Evolutionary conservation across 2,329 filamentous ascomycete genomes (phyloP).

Genomic region (Cladosporium sp.): DNA sequence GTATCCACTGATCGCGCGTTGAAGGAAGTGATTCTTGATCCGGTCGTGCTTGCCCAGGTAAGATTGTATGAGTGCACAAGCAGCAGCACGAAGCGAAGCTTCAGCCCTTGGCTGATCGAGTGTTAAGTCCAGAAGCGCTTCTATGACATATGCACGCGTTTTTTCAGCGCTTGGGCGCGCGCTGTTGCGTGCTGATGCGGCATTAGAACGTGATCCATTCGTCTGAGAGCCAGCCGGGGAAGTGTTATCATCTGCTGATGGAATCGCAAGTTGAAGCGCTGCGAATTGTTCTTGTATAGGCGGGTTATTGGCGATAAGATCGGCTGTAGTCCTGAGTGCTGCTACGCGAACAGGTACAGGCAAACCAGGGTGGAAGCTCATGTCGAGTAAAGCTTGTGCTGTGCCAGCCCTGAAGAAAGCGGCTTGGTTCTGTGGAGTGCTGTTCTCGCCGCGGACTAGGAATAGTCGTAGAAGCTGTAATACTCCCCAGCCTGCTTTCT

Average conservation of each 20-base stretch:
- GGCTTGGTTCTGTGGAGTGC: conserved; percentile 76
- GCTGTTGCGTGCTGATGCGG: conserved; percentile 22
- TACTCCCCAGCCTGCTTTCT: conserved; percentile 88
- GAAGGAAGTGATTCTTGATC: conserved; percentile 80
- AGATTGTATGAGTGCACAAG: conserved; percentile 85
- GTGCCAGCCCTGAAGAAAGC: conserved; percentile 82
- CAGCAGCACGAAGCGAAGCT: conserved; percentile 78
- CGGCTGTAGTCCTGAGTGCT: conserved; percentile 80
- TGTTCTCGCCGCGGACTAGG: conserved; percentile 71
- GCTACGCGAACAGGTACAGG: conserved; percentile 77
- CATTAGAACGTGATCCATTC: conserved; percentile 25
- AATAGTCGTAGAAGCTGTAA: conserved; percentile 84
- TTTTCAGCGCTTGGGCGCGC: conserved; percentile 32
- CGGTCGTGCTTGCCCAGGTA: conserved; percentile 81
- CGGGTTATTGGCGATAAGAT: conserved; percentile 78
- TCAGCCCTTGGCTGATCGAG: conserved; percentile 63
- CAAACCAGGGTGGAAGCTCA: conserved; percentile 72
- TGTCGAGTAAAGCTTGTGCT: conserved; percentile 71
- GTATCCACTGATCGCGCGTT: conserved; percentile 85
- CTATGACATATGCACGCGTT: conserved; percentile 73
- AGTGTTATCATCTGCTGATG: conserved; percentile 18
- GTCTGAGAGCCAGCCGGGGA: conserved; percentile 19
- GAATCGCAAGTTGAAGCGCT: conserved; percentile 66
- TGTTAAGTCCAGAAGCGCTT: conserved; percentile 80
- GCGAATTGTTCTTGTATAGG: conserved; percentile 84